These are phyloP conservation scores for Hygrocybe coccinea DNA, from an alignment of 768 basidiomycete genomes.

Conservation along the genomic window DNA sequence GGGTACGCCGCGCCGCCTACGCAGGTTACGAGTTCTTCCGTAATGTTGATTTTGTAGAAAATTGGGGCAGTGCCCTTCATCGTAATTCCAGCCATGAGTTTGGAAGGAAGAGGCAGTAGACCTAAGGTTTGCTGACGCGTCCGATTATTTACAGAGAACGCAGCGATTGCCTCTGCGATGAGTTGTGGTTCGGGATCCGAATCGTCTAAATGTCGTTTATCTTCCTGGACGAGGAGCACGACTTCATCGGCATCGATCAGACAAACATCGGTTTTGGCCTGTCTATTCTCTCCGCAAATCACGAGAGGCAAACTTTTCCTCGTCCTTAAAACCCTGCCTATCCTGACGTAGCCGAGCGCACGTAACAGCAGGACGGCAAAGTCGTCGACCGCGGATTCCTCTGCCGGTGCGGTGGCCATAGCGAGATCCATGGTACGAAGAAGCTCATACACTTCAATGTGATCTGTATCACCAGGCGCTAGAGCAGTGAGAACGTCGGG, in stretches of 20 bases:
- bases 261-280: constrained; percentile 30
- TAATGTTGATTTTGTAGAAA: constrained; percentile 30
- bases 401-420: constrained; percentile 13
- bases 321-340: constrained; percentile 12
- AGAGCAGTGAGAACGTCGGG: not conserved
- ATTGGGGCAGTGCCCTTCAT: constrained; percentile 27
- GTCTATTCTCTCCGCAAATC: constrained; percentile 24
- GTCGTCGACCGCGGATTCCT: constrained; percentile 27
- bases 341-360: constrained; percentile 14
- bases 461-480: not conserved
- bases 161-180: constrained; percentile 23
- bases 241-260: constrained; percentile 21
- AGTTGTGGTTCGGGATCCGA: constrained; percentile 16
- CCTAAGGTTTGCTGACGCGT: not conserved
- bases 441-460: constrained; percentile 9
- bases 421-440: constrained; percentile 24
- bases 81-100: constrained; percentile 25
- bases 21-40: constrained; percentile 11
- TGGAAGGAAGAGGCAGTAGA: not conserved
- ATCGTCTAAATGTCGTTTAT: constrained; percentile 13
- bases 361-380: constrained; percentile 27
- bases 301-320: constrained; percentile 22
- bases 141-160: constrained; percentile 15
- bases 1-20: constrained; percentile 9
- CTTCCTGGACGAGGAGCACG: constrained; percentile 23